These are phyloP conservation scores for Colletotrichum limetticola DNA, from an alignment of 2,329 filamentous ascomycete species.

Conservation along the genomic window DNA sequence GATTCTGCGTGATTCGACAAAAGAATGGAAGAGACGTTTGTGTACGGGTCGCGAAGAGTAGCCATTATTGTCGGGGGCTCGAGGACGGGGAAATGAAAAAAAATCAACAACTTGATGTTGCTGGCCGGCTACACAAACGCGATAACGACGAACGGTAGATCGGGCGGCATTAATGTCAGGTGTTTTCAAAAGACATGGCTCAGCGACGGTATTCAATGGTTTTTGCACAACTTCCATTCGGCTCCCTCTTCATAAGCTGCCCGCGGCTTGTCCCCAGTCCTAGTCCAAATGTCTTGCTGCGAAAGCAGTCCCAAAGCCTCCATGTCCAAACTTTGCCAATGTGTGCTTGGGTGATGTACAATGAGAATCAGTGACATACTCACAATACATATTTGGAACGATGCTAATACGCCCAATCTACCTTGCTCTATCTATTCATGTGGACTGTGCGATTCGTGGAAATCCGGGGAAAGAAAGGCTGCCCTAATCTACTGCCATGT, in stretches of 20 bases:
- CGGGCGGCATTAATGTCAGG: conserved; percentile 36
- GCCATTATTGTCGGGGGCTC: conserved; percentile 27
- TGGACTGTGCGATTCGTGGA: conserved; percentile 1
- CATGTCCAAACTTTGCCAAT: neutral
- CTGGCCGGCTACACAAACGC: conserved; percentile 35
- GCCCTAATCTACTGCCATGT: neutral
- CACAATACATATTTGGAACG: too few relatives aligned
- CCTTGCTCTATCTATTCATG: neutral
- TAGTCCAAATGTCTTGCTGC: neutral
- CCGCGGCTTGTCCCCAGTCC: neutral
- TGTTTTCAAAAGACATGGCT: conserved; percentile 35
- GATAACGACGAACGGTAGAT: conserved; percentile 35
- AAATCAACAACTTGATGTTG: conserved; percentile 35
- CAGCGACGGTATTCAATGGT: conserved; percentile 36
- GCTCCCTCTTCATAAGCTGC: neutral
- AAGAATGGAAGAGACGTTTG: conserved; percentile 17
- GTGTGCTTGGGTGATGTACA: too few relatives aligned
- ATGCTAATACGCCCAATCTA: neutral
- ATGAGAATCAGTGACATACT: conserved; percentile 5
- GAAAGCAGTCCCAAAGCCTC: neutral
- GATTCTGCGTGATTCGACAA: conserved; percentile 31
- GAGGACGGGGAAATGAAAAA: conserved; percentile 34
- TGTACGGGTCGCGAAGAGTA: conserved; percentile 31
- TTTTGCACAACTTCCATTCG: conserved; percentile 21
- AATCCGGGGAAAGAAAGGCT: conserved; percentile 26